A percentile compares a stretch with the other conserved stretches of the same genome.
phyloP scores from a whole-genome alignment of 75 land plant genomes.

The Selaginella tamariscina region DNA sequence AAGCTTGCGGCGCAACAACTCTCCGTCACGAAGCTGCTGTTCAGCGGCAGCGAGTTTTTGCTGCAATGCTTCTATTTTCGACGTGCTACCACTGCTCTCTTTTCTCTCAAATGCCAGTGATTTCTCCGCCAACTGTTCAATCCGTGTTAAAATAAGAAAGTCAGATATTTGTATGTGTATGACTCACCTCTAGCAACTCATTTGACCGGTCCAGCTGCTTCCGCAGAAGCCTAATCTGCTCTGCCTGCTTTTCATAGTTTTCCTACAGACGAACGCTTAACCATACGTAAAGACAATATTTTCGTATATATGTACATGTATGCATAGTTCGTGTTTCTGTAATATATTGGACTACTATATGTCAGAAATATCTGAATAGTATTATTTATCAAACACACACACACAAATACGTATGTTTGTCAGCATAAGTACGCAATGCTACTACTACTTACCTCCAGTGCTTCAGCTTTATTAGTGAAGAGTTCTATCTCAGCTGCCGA shows the following conservation, averaged over 20 bases:
- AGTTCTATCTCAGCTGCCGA: conserved; percentile 43
- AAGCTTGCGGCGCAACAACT: conserved; percentile 58
- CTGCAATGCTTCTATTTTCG: conserved; percentile 33
- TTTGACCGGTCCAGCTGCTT: conserved; percentile 50
- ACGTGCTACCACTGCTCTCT: conserved; percentile 35
- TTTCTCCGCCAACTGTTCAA: conserved; percentile 30
- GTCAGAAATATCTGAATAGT: no score
- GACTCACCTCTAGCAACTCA: conserved; percentile 44
- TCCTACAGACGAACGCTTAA: conserved; percentile 39
- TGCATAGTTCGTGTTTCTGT: no score
- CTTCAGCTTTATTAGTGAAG: conserved; percentile 34
- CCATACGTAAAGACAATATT: no score
- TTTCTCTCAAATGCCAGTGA: conserved; percentile 22
- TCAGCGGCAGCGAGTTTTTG: conserved; percentile 51
- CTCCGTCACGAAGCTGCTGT: conserved; percentile 46
- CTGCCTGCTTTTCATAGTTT: conserved; percentile 49
- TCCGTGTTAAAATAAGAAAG: not conserved
- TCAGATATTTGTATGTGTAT: not conserved
- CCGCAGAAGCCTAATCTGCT: conserved; percentile 40
- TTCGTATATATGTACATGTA: no score
- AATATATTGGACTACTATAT: no score
- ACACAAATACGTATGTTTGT: no score
- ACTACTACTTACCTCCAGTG: conserved; percentile 49
- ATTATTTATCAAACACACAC: no score
- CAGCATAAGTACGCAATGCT: not conserved